Base-by-base conservation (phyloP, 169 alveolate species). In the Plasmodium cynomolgi region DNA sequence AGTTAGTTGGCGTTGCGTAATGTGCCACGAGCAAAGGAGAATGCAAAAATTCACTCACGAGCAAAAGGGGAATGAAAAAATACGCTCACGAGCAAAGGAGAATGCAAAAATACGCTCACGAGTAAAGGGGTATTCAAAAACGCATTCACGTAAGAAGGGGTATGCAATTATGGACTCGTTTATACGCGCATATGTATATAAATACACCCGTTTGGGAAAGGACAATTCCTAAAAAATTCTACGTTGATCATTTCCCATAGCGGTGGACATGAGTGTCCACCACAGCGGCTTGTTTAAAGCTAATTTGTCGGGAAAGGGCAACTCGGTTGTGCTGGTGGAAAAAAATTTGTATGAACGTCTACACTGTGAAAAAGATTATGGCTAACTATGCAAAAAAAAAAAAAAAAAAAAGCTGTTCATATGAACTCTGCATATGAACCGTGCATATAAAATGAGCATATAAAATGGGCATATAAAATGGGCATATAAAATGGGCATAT, bases 191-290 rank as follows among this genome's bases (percentile, higher is more conserved):
- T 62, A 62, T 62, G 15, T 9, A 62, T 62, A 62, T 62, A 62
- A 20, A 62, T 20, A 62, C 75, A 62, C 3, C 4, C 33, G 13
- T 62, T n/a, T 62, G 13, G 75, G 75, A 31, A 33, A 74, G 33
- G 83, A 34, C 20, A 33, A 34, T 3, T 74, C 56, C 83, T 74
- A 74, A 74, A 74, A 31, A 33, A 74, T 74, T 74, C 56, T 74
- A 17, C 83, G 56, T 34, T 74, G 41, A 47, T 0, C 23, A 15
- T 74, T 74, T 74, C 39, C 75, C 75, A 62, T 20, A 62, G 15
- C 44, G 82, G 71, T 84, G 39, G 37, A 84, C 74, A 54, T 84
- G 73, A 29, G 62, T 84, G 75, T 62, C 75, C 75, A 62, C 82
- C 33, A 71, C 37, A 26, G 50, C 82, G n/a, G 31, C 1, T 11